These are phyloP conservation scores for Knoxdaviesia proteae DNA, from an alignment of 2,329 filamentous ascomycete genomes.

Conservation along the genomic window DNA sequence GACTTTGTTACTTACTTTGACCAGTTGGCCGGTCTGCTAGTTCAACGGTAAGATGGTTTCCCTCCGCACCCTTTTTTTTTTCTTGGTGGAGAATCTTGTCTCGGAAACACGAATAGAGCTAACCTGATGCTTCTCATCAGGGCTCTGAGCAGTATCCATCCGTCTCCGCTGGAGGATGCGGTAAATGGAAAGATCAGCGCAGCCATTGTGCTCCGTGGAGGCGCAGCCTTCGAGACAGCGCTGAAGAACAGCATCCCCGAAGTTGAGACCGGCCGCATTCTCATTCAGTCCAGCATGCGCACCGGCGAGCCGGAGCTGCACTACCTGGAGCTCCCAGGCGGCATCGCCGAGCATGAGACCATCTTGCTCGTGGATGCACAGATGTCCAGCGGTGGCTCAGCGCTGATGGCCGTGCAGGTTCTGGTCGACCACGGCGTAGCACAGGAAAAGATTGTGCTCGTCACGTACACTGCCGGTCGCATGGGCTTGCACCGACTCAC, in stretches of 20 bases:
- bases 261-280: constrained; percentile 67
- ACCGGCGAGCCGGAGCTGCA: constrained; percentile 87
- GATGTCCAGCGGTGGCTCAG: constrained; percentile 74
- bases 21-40: constrained; percentile 60
- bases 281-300: constrained; percentile 73
- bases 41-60: constrained; percentile 43
- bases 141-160: constrained; percentile 58
- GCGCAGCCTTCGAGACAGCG: constrained; percentile 71
- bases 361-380: constrained; percentile 82
- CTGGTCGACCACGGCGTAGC: constrained; percentile 80
- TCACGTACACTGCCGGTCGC: constrained; percentile 76
- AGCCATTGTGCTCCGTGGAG: constrained; percentile 73
- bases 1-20: constrained; percentile 98
- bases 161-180: constrained; percentile 37
- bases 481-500: constrained; percentile 69
- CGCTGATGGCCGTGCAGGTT: constrained; percentile 90
- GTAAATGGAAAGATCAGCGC: constrained; percentile 60
- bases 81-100: neutral
- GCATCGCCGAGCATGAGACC: constrained; percentile 54
- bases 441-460: constrained; percentile 71
- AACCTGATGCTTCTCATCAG: constrained; percentile 18
- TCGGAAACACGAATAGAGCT: neutral
- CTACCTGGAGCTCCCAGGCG: constrained; percentile 59
- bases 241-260: constrained; percentile 82
- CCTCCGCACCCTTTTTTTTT: neutral